phyloP scores from a whole-genome alignment of 257 asterid genomes.

The Thymus quinquecostatus region DNA sequence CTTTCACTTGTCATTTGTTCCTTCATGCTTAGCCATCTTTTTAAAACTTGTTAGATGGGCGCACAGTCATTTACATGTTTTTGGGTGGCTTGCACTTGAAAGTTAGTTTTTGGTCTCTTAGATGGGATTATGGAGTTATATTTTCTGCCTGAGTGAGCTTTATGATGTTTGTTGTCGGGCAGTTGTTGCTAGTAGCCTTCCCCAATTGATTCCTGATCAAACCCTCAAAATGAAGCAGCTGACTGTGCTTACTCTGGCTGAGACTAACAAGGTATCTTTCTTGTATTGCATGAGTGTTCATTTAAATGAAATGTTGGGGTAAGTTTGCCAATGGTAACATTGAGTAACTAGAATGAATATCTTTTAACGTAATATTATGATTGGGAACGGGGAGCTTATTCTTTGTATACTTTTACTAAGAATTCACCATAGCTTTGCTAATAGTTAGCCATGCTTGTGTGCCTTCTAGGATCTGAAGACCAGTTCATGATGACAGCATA shows the following conservation, averaged over 20 bases:
- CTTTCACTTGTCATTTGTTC: slow-evolving; percentile 6
- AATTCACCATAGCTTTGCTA: slow-evolving; percentile 25
- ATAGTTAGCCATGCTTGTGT: slow-evolving; percentile 28
- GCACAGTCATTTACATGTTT: background rate
- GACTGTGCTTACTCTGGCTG: slow-evolving; percentile 90
- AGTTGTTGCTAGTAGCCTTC: slow-evolving; percentile 69
- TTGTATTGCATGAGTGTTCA: slow-evolving; percentile 14
- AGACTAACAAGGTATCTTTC: slow-evolving; percentile 74
- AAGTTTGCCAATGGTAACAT: background rate
- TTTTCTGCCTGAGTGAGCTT: slow-evolving; percentile 16
- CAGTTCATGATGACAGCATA: slow-evolving; percentile 80
- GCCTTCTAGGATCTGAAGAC: slow-evolving; percentile 72
- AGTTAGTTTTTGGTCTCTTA: slow-evolving; percentile 19
- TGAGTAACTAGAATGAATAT: background rate
- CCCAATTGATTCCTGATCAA: slow-evolving; percentile 80
- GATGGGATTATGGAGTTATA: slow-evolving; percentile 4
- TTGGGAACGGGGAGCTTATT: background rate
- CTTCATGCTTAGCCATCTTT: slow-evolving; percentile 6
- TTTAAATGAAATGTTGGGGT: slow-evolving; percentile 7
- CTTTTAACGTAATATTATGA: background rate
- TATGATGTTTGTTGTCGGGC: slow-evolving; percentile 30
- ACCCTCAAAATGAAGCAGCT: slow-evolving; percentile 93
- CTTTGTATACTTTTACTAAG: background rate
- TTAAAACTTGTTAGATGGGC: slow-evolving; percentile 1
- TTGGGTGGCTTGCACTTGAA: slow-evolving; percentile 17